phyloP scores from a whole-genome alignment of 2,329 filamentous ascomycete genomes.

The Penicillium expansum region DNA sequence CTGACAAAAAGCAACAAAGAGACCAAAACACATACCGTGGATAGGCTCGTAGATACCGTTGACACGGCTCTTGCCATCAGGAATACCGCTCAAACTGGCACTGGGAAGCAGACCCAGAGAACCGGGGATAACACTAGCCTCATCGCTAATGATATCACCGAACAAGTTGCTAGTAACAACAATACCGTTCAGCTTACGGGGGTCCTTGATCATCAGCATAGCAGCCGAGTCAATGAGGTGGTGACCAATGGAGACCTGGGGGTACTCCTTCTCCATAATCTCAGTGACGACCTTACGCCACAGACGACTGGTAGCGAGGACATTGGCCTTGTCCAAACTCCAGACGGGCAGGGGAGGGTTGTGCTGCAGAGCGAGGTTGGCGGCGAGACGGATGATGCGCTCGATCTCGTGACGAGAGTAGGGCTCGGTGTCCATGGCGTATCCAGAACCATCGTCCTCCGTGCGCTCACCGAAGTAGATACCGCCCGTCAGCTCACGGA shows the following conservation, averaged over 20 bases:
- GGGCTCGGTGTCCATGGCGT: conserved; percentile 79
- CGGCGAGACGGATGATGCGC: conserved; percentile 79
- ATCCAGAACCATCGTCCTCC: conserved; percentile 70
- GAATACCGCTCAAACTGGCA: conserved; percentile 80
- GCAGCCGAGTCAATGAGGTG: conserved; percentile 96
- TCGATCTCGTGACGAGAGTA: conserved; percentile 85
- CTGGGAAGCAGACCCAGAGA: conserved; percentile 84
- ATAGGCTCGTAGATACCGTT: conserved; percentile 98
- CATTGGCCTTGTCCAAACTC: conserved; percentile 95
- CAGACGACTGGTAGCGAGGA: conserved; percentile 81
- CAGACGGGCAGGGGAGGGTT: conserved; percentile 75
- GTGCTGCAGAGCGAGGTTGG: conserved; percentile 72
- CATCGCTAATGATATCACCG: conserved; percentile 93
- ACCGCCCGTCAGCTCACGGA: conserved; percentile 86
- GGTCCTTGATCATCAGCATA: conserved; percentile 97
- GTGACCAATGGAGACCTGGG: conserved; percentile 76
- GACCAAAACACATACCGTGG: conserved; percentile 62
- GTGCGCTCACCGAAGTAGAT: conserved; percentile 93
- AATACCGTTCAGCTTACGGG: conserved; percentile 80
- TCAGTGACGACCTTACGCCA: conserved; percentile 87
- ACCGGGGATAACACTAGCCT: conserved; percentile 91
- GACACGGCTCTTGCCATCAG: conserved; percentile 77
- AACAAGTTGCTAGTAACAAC: conserved; percentile 92
- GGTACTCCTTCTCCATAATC: conserved; percentile 84
- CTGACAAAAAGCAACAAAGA: background rate